Evolutionary conservation across 306 rosid species (phyloP), one percentile per base, ranked within the genome.

Genomic region (Comarum palustre): DNA sequence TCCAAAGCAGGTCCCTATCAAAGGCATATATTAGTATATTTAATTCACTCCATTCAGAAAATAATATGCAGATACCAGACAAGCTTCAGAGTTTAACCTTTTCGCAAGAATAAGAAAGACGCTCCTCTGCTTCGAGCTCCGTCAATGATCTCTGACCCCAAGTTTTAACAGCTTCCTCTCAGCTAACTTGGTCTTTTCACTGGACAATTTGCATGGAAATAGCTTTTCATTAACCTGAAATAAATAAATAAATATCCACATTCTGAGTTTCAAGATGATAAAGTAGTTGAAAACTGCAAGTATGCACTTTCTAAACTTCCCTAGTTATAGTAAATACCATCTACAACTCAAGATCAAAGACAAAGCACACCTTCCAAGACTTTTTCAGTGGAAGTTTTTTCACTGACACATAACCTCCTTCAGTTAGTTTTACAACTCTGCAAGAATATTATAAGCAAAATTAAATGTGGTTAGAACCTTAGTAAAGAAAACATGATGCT

Each of bases 101-200:
- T 79, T 94, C 99, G 76, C 95, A 89, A 73, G 92, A 84, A 87
- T 84, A 94, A 71, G 98, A 94, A 61, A 94, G 90, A 61, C 97
- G 96, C 83, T 94, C 98, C 87, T 94, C 97, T 25, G 96, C 96
- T 80, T 94, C 97, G 73, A 94, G 96, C 82, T 91, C 97, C 20
- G 91, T 89, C 74, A 94, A 82, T 68, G 97, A 94, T 77, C 87
- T 88, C 75, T 78, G 87, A 61, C 98, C 97, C 97, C 98, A 94
- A 63, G 84, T 89, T 76, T 88, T 82, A 45, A 86, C 90, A 73
- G 98, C 97, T 63, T 87, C 77, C 85, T 87, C 78, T 89, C 97
- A 61, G 89, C 85, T 83, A 91, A 76, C 77, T 88, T 87, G 46
- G 77, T 46, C 72, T 85, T 91, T 81, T 78, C 78, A 12, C 77